Base-by-base conservation (phyloP, 1,284 basidiomycete genomes). In the Ceratobasidium sp. region DNA sequence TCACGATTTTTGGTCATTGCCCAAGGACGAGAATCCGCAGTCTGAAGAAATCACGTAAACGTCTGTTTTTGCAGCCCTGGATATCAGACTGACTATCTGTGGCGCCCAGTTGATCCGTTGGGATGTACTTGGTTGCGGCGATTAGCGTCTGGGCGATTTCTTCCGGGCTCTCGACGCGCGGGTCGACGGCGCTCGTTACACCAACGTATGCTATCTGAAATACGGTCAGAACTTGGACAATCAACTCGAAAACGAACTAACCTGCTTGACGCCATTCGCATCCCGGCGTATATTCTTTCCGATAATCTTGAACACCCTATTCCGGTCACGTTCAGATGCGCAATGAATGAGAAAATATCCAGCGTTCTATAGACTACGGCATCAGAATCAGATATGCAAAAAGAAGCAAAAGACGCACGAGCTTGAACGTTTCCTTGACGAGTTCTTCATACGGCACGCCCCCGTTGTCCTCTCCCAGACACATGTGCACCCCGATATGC, bases 11-110 rank as follows among this genome's bases (percentile, higher is more conserved):
- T n/a, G 46, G 41, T 79, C 77, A n/a, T 72, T 75, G 53, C 76
- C 75, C 72, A 79, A 79, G n/a, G 76, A 76, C 11, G 77, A 77
- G 74, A 79, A 79, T 14, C 78, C 78, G 59, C 78, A 79, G 68
- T 79, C 78, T 68, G 22, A 49, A 27, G 34, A 34, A 34, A 29
- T n/a, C 63, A 58, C n/a, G 46, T 19, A 19, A 48, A 48, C 46
- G n/a, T 19, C 46, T 41, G 13, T 41, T 41, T 41, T 48, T 7
- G 1, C 46, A 19, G n/a, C 46, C 46, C 46, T 48, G 46, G n/a
- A 34, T 14, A 51, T n/a, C 6, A 68, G 29, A 39, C 65, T 39
- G n/a, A 68, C 65, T 51, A 62, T 79, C 78, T n/a, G 78, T 79
- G 39, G 76, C 77, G 29, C 78, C 78, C 43, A 79, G 76, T 29